Evolutionary conservation across 169 alveolate species (phyloP).

Genomic region (Plasmodium vivax): DNA sequence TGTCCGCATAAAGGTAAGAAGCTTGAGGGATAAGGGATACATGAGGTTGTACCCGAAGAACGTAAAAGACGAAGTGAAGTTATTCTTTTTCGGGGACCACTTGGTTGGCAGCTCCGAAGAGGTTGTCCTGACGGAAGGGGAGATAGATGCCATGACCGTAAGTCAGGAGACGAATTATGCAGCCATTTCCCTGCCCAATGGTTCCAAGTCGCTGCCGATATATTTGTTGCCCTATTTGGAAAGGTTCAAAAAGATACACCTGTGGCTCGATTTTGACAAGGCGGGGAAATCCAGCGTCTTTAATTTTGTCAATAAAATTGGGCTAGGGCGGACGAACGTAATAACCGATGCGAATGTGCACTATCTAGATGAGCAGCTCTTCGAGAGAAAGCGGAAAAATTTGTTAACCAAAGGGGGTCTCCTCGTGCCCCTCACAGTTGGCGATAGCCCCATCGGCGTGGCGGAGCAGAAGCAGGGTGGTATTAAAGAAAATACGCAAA

Average conservation of each 20-base stretch:
- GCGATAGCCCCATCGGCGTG: background rate
- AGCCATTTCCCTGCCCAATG: constrained; percentile 95
- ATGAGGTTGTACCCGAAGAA: constrained; percentile 92
- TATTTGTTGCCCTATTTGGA: constrained; percentile 92
- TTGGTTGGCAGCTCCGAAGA: constrained; percentile 80
- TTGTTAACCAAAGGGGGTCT: background rate
- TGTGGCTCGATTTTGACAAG: constrained; percentile 95
- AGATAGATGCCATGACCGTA: constrained; percentile 96
- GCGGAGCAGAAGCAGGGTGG: constrained; percentile 3
- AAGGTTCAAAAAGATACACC: constrained; percentile 88
- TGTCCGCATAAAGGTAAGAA: constrained; percentile 80
- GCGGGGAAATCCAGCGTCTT: constrained; percentile 94
- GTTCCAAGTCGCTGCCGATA: constrained; percentile 93
- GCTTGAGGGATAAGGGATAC: constrained; percentile 87
- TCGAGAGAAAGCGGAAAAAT: background rate
- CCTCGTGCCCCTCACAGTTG: background rate
- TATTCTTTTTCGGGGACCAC: constrained; percentile 90
- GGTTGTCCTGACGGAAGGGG: constrained; percentile 96
- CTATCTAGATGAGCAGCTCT: constrained; percentile 50
- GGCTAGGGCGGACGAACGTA: constrained; percentile 90
- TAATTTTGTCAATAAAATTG: constrained; percentile 93
- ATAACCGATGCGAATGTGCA: constrained; percentile 81
- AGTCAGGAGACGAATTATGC: constrained; percentile 91
- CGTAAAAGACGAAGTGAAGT: constrained; percentile 89
- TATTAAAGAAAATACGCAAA: constrained; percentile 20